Evolutionary conservation across 163 green algal species (phyloP), one percentile per base, ranked within the genome.

Genomic region (Scenedesmus sp.): DNA sequence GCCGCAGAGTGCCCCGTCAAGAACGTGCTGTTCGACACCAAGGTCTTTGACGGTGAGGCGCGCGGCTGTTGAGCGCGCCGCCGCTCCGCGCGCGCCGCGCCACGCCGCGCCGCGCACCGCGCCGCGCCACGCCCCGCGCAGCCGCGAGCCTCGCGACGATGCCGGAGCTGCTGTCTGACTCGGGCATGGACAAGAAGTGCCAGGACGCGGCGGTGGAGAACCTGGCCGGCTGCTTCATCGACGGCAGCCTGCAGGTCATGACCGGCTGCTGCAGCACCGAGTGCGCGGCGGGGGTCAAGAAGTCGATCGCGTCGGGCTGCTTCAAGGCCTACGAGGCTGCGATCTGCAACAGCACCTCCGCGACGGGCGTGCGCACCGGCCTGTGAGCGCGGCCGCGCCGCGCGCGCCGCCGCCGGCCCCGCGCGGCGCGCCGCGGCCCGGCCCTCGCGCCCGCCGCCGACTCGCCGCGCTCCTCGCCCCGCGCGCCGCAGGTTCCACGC

Each of bases 1-100:
- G n/a, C 1, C 62, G 51, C 69, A 77, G 69, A 77, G 4, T 77
- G 69, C 39, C 69, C 69, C 2, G 51, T 66, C 33, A 77, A 58
- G 42, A 77, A 47, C 31, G 34, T 66, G 7, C 11, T 18, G 10
- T 77, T 65, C 13, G 24, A 66, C 22, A 28, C 29, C 4, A 34
- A 42, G n/a, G 69, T 56, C 1, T 77, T 77, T 5, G 24, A 67
- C 57, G 36, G 69, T 77, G 26, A 57, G 69, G 4, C 11, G 0
- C 17, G n/a, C n/a, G n/a, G n/a, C 20, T 20, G 17, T 26, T 63
- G 54, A 24, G 29, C 29, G 36, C 62, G 34, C 1, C 62, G 36
- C 14, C n/a, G n/a, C n/a, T n/a, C n/a, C n/a, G n/a, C n/a, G n/a
- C n/a, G n/a, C n/a, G n/a, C n/a, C n/a, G n/a, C n/a, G n/a, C n/a